phyloP scores from a whole-genome alignment of 2,329 filamentous ascomycete species.

The Colletotrichum karsti region DNA sequence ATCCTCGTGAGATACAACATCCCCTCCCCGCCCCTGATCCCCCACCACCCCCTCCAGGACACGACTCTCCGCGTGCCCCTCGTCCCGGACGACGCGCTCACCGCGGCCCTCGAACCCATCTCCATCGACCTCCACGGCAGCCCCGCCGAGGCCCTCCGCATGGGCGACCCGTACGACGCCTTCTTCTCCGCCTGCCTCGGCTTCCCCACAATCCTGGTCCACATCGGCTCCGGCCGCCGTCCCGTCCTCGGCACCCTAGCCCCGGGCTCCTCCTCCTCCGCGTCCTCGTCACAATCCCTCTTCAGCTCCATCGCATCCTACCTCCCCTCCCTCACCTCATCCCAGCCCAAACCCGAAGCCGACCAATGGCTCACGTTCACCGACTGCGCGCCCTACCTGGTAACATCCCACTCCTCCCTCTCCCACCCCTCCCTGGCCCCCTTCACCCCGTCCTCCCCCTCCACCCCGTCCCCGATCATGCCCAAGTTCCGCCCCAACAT shows the following conservation, averaged over 20 bases:
- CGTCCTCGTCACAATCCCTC: background rate
- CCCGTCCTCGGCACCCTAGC: slow-evolving; percentile 69
- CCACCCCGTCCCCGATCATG: slow-evolving; percentile 54
- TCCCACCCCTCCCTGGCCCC: slow-evolving; percentile 65
- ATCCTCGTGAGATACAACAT: slow-evolving; percentile 54
- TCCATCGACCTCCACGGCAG: slow-evolving; percentile 69
- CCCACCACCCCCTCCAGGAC: slow-evolving; percentile 43
- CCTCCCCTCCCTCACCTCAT: slow-evolving; percentile 31
- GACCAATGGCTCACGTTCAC: slow-evolving; percentile 71
- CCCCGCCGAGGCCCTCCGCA: slow-evolving; percentile 65
- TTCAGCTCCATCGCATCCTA: slow-evolving; percentile 42
- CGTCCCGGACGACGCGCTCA: slow-evolving; percentile 58
- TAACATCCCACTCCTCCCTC: slow-evolving; percentile 77
- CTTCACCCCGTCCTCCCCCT: slow-evolving; percentile 44
- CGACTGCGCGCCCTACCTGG: slow-evolving; percentile 78
- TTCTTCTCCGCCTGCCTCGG: slow-evolving; percentile 77
- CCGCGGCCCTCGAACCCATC: slow-evolving; percentile 52
- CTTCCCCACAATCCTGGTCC: slow-evolving; percentile 67
- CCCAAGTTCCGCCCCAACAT: slow-evolving; percentile 79
- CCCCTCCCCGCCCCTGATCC: slow-evolving; percentile 49
- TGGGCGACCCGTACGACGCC: slow-evolving; percentile 65
- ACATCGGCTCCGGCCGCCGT: slow-evolving; percentile 69
- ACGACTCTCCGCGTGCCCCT: slow-evolving; percentile 64
- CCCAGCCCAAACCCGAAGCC: background rate
- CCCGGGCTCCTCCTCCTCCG: slow-evolving; percentile 15